These are phyloP conservation scores for Citrus reticulata DNA, from an alignment of 345 rosid genomes.

Conservation along the genomic window DNA sequence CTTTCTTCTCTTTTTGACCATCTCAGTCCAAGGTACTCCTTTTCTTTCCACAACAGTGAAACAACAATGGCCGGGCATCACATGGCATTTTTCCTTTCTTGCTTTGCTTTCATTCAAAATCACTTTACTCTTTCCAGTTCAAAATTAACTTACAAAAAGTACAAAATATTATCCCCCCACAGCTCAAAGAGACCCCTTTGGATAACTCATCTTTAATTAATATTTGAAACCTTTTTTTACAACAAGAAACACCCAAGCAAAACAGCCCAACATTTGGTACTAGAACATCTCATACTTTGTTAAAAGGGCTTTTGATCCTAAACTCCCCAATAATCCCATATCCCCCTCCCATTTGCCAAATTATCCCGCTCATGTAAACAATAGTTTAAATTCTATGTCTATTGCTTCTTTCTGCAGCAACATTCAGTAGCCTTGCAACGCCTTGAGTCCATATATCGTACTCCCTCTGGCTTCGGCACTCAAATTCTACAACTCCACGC, in stretches of 20 bases:
- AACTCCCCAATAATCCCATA: not conserved
- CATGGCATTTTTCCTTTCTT: conserved; percentile 13
- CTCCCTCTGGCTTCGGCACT: conserved; percentile 74
- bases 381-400: conserved; percentile 49
- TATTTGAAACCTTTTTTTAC: conserved; percentile 19
- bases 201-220: conserved; percentile 13
- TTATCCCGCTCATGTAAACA: conserved; percentile 8
- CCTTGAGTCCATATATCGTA: conserved; percentile 92
- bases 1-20: conserved; percentile 38
- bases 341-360: not conserved
- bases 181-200: conserved; percentile 10
- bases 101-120: conserved; percentile 11
- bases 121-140: conserved; percentile 24
- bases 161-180: not conserved
- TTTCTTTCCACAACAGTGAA: conserved; percentile 18
- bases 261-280: conserved; percentile 5
- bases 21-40: conserved; percentile 30
- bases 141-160: conserved; percentile 7
- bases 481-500: conserved; percentile 73
- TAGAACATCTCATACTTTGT: not conserved
- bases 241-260: conserved; percentile 12
- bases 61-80: conserved; percentile 16
- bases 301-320: conserved; percentile 2
- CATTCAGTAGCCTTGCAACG: conserved; percentile 70
- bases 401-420: conserved; percentile 54